Conservation (phyloP, 805 yeast genomes). For the Metschnikowia lochheadii region DNA sequence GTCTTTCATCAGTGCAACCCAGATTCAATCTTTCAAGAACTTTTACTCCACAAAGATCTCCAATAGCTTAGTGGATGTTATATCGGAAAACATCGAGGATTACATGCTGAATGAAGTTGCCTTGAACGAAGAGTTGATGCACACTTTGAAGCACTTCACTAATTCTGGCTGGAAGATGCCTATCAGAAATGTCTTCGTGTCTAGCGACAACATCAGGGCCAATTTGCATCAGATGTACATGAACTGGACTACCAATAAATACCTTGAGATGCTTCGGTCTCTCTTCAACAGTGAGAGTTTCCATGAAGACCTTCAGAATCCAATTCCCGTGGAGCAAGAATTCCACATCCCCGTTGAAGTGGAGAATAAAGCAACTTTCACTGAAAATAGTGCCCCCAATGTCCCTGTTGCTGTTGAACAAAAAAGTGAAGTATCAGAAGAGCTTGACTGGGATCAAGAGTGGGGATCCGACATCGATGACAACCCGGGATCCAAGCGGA, state of each 20-base stretch:
- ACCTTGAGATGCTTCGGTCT: slow-evolving; percentile 26
- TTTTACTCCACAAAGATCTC: slow-evolving; percentile 28
- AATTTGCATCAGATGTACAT: slow-evolving; percentile 25
- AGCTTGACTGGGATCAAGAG: slow-evolving; percentile 14
- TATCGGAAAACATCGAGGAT: slow-evolving; percentile 29
- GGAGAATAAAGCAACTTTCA: neutral
- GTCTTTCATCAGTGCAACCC: slow-evolving; percentile 26
- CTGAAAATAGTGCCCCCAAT: neutral
- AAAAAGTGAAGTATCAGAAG: slow-evolving; percentile 5
- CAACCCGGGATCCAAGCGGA: slow-evolving; percentile 1
- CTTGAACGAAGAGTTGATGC: slow-evolving; percentile 19
- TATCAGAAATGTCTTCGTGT: slow-evolving; percentile 14
- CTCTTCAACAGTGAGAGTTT: slow-evolving; percentile 14
- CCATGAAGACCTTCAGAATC: slow-evolving; percentile 7
- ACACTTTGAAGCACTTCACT: slow-evolving; percentile 18
- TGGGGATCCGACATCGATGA: slow-evolving; percentile 19
- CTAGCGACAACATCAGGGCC: slow-evolving; percentile 19
- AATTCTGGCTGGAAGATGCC: slow-evolving; percentile 25
- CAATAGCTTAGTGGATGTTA: slow-evolving; percentile 23
- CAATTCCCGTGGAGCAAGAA: slow-evolving; percentile 10
- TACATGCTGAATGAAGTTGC: slow-evolving; percentile 16
- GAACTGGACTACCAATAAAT: slow-evolving; percentile 32
- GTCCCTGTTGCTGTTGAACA: neutral
- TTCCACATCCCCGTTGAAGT: slow-evolving; percentile 14
- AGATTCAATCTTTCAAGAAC: slow-evolving; percentile 21